These are phyloP conservation scores for Rhododendron kiyosumense DNA, from an alignment of 148 eudicot genomes.

Conservation along the genomic window DNA sequence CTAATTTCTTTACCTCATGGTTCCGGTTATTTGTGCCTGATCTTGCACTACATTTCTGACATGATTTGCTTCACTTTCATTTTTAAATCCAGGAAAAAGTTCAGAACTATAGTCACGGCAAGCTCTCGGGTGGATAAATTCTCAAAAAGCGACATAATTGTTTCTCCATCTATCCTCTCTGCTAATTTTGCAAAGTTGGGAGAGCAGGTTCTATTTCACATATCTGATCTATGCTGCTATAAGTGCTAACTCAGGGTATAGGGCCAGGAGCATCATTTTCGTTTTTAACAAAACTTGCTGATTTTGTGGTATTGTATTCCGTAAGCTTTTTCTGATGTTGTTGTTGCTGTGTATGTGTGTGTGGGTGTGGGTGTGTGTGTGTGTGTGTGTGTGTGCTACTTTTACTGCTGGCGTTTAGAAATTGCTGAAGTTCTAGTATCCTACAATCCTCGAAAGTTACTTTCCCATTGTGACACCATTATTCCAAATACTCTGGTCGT, in stretches of 20 bases:
- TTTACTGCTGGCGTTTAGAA: background rate
- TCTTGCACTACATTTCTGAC: background rate
- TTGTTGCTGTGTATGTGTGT: no score
- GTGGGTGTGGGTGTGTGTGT: no score
- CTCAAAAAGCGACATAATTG: conserved; percentile 93
- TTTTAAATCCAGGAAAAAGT: conserved; percentile 50
- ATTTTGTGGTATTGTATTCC: background rate
- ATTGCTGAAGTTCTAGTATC: background rate
- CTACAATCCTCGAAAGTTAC: background rate
- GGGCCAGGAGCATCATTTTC: background rate
- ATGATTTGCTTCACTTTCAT: background rate
- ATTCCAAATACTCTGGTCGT: background rate
- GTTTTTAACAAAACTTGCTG: background rate
- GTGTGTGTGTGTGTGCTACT: background rate
- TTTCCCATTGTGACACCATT: background rate
- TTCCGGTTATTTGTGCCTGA: background rate
- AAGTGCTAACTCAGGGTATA: background rate
- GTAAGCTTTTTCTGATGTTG: background rate
- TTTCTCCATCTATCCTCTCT: conserved; percentile 96
- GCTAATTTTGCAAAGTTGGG: conserved; percentile 95
- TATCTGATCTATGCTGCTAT: conserved; percentile 5
- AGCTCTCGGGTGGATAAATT: conserved; percentile 84
- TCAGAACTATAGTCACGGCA: conserved; percentile 65
- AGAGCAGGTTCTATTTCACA: conserved; percentile 65
- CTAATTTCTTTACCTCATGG: background rate